Conservation (phyloP, 768 basidiomycete species). For the Imleria badia region DNA sequence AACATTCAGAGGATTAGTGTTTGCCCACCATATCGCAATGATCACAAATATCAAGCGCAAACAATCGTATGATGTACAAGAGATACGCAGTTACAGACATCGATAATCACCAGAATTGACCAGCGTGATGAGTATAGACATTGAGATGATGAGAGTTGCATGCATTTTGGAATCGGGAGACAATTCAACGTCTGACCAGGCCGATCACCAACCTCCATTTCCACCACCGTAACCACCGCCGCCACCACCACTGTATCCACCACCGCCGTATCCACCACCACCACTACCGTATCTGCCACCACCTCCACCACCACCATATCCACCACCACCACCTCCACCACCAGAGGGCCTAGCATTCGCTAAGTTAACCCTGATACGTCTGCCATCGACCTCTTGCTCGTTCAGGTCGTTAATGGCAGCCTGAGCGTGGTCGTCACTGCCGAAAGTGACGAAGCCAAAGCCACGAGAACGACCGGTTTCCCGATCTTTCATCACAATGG, state of each 20-base stretch:
- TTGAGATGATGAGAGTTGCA: constrained; percentile 11
- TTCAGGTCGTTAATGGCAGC: constrained; percentile 45
- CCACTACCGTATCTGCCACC: constrained; percentile 9
- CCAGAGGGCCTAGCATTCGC: constrained; percentile 32
- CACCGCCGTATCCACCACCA: constrained; percentile 9
- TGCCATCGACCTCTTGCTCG: constrained; percentile 56
- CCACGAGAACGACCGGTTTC: constrained; percentile 59
- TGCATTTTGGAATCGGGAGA: constrained; percentile 2
- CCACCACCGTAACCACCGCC: constrained; percentile 6
- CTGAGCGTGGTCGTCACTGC: constrained; percentile 37
- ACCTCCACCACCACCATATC: constrained; percentile 4
- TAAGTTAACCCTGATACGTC: constrained; percentile 52
- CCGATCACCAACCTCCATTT: constrained; percentile 12
- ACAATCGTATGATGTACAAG: background rate
- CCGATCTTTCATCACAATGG: constrained; percentile 46
- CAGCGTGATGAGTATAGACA: background rate
- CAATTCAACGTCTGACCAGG: background rate
- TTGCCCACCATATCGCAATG: no score
- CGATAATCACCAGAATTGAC: constrained; percentile 4
- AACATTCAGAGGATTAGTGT: no score
- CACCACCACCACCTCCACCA: constrained; percentile 22
- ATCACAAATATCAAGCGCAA: background rate
- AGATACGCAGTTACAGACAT: constrained; percentile 7
- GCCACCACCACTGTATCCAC: constrained; percentile 2
- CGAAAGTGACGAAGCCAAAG: constrained; percentile 53